These are phyloP conservation scores for Phytophthora constricta DNA, from an alignment of 352 stramenopile genomes.

Conservation along the genomic window DNA sequence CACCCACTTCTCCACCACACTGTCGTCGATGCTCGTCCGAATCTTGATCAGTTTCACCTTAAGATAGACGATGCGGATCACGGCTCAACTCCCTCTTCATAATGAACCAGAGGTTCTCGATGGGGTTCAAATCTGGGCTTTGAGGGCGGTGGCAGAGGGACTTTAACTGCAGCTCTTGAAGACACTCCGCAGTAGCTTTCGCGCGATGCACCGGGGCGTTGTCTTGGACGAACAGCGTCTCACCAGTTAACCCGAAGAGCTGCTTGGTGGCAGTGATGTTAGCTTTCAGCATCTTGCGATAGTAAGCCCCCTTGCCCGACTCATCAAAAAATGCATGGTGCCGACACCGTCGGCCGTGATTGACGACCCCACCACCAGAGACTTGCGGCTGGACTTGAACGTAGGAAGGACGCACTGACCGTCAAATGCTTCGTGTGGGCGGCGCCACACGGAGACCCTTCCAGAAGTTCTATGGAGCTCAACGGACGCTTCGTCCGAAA, in stretches of 20 bases:
- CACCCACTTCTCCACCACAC: not conserved
- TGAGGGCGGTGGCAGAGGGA: slow-evolving; percentile 6
- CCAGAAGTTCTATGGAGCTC: not conserved
- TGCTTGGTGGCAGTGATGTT: not conserved
- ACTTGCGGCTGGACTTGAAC: not conserved
- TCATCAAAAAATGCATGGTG: slow-evolving; percentile 11
- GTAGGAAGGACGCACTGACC: not conserved
- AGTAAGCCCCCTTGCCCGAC: slow-evolving; percentile 7
- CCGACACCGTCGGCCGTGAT: slow-evolving; percentile 10
- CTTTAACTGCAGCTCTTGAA: not conserved
- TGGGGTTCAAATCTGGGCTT: slow-evolving; percentile 12
- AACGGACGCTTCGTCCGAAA: not conserved
- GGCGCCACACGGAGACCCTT: not conserved
- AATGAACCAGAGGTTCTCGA: slow-evolving; percentile 9
- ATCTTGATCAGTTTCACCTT: not conserved
- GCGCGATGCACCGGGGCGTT: slow-evolving; percentile 1
- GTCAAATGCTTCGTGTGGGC: not conserved
- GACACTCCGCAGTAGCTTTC: slow-evolving; percentile 5
- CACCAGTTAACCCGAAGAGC: not conserved
- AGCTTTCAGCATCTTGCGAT: not conserved
- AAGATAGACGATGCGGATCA: not conserved
- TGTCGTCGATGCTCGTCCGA: not conserved
- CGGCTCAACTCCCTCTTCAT: not conserved
- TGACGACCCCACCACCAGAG: not conserved
- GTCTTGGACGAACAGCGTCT: slow-evolving; percentile 11